These are phyloP conservation scores for Pleurotus cornucopiae DNA, from an alignment of 768 basidiomycete species.

Conservation along the genomic window DNA sequence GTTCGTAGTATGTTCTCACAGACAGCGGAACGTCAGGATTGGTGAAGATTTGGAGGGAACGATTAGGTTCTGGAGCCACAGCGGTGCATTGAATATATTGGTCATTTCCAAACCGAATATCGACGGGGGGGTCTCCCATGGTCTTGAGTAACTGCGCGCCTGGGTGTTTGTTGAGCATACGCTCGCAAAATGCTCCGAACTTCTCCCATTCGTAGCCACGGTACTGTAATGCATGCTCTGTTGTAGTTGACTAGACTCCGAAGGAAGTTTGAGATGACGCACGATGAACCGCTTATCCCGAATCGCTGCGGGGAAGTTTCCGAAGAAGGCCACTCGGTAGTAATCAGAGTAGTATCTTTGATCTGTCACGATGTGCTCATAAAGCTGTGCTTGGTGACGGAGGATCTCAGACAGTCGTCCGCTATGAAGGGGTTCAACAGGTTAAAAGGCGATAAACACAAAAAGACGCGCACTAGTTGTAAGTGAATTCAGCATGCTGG, in stretches of 20 bases:
- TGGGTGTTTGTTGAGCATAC: conserved; percentile 88
- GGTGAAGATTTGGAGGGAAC: conserved; percentile 70
- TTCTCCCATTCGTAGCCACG: conserved; percentile 96
- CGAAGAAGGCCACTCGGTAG: conserved; percentile 91
- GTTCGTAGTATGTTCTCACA: conserved; percentile 84
- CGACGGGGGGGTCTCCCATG: conserved; percentile 72
- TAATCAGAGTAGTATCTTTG: conserved; percentile 89
- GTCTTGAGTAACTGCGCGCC: conserved; percentile 75
- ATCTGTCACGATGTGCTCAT: conserved; percentile 81
- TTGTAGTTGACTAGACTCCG: too few relatives aligned
- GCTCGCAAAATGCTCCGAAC: conserved; percentile 83
- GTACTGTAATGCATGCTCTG: conserved; percentile 45
- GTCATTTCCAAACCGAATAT: conserved; percentile 72
- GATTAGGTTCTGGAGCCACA: conserved; percentile 83
- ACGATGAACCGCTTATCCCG: conserved; percentile 91
- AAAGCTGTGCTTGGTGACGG: conserved; percentile 79
- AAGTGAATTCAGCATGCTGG: conserved; percentile 87
- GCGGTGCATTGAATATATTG: conserved; percentile 89
- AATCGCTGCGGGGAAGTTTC: conserved; percentile 83
- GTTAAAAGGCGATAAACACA: conserved; percentile 1
- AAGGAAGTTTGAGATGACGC: conserved; percentile 19
- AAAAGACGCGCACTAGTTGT: conserved; percentile 69
- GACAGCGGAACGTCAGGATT: conserved; percentile 79
- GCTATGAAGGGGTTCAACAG: conserved; percentile 31
- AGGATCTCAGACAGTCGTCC: conserved; percentile 81